Evolutionary conservation across 495 filamentous ascomycete species (phyloP).

Genomic region (Xylaria bambusicola): DNA sequence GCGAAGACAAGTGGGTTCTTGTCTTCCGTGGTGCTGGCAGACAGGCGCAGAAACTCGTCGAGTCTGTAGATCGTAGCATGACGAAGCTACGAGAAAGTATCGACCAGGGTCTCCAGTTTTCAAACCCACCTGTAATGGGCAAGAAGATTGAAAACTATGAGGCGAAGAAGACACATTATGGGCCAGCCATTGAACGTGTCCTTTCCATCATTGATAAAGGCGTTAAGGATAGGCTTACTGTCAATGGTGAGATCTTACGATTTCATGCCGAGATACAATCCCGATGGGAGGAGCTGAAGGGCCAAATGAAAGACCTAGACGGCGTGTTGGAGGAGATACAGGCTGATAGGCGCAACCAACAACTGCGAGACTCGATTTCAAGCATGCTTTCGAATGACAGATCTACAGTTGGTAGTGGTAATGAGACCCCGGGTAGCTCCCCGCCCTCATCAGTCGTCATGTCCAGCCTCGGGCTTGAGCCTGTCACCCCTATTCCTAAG

Average conservation of each 20-base stretch:
- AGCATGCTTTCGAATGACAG: slow-evolving; percentile 86
- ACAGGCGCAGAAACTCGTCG: slow-evolving; percentile 92
- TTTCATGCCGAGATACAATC: slow-evolving; percentile 79
- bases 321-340: slow-evolving; percentile 70
- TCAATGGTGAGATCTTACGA: slow-evolving; percentile 90
- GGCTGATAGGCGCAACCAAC: slow-evolving; percentile 64
- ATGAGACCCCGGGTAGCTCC: slow-evolving; percentile 83
- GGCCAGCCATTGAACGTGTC: slow-evolving; percentile 89
- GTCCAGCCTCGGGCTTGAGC: slow-evolving; percentile 55
- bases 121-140: slow-evolving; percentile 62
- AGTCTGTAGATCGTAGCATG: slow-evolving; percentile 85
- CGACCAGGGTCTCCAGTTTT: slow-evolving; percentile 69
- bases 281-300: slow-evolving; percentile 74
- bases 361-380: slow-evolving; percentile 89
- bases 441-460: slow-evolving; percentile 87
- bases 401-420: slow-evolving; percentile 69
- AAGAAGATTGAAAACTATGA: slow-evolving; percentile 93
- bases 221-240: slow-evolving; percentile 83
- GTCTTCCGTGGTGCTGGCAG: slow-evolving; percentile 92
- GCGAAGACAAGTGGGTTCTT: slow-evolving; percentile 92
- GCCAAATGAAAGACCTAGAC: slow-evolving; percentile 76
- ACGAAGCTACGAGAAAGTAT: slow-evolving; percentile 78
- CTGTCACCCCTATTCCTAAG: slow-evolving; percentile 42
- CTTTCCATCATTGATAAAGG: slow-evolving; percentile 90
- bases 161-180: slow-evolving; percentile 92